phyloP scores from a whole-genome alignment of 108 stramenopile species.

The Nitzschia sp. region DNA sequence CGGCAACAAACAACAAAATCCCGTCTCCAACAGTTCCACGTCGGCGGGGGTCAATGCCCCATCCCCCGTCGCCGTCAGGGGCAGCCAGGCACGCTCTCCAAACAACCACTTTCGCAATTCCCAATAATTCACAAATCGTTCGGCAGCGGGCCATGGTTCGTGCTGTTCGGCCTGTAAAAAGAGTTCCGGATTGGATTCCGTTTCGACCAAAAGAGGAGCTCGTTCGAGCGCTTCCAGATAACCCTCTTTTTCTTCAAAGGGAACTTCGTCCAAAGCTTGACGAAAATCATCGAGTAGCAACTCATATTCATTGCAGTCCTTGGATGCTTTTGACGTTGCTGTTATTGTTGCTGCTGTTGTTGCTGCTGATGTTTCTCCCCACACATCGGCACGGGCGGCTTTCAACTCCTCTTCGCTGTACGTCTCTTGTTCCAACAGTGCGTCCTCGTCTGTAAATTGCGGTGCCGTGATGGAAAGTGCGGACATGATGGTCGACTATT shows the following conservation, averaged over 20 bases:
- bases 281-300: not conserved
- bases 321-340: no score
- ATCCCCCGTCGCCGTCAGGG: not conserved
- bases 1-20: not conserved
- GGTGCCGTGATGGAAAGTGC: not conserved
- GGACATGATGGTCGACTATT: slow-evolving; percentile 3
- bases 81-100: slow-evolving; percentile 14
- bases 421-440: not conserved
- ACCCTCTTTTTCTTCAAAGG: slow-evolving; percentile 6
- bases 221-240: slow-evolving; percentile 22
- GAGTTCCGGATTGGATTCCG: slow-evolving; percentile 13
- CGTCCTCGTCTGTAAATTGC: not conserved
- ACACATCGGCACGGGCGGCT: not conserved
- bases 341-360: not conserved
- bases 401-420: not conserved
- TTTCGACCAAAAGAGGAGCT: slow-evolving; percentile 17
- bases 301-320: no score
- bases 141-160: slow-evolving; percentile 14
- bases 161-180: slow-evolving; percentile 25
- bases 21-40: not conserved
- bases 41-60: not conserved
- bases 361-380: not conserved
- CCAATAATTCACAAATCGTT: slow-evolving; percentile 22
- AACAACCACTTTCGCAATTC: slow-evolving; percentile 12
- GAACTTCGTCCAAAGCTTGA: not conserved